Conservation (phyloP, 306 rosid species). For the Phaseolus lunatus region DNA sequence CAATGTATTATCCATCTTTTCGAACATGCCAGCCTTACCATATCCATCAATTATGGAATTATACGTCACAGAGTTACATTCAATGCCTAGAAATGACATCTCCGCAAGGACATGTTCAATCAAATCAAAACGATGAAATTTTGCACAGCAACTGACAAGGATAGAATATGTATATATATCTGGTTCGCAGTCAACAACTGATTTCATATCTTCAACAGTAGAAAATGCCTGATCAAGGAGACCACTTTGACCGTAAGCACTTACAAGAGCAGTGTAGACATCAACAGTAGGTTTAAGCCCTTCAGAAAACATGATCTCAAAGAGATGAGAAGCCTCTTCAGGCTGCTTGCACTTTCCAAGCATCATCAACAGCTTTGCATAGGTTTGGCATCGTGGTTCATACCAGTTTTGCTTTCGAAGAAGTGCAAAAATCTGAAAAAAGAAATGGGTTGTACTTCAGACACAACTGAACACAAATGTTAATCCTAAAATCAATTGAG, state of each 20-base stretch:
- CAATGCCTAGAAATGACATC: slow-evolving; percentile 75
- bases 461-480: slow-evolving; percentile 24
- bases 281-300: slow-evolving; percentile 85
- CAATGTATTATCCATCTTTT: slow-evolving; percentile 72
- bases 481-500: neutral
- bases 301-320: slow-evolving; percentile 76
- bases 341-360: slow-evolving; percentile 88
- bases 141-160: slow-evolving; percentile 73
- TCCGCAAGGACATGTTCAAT: slow-evolving; percentile 62
- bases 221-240: slow-evolving; percentile 73
- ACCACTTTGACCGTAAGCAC: slow-evolving; percentile 81
- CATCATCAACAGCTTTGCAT: slow-evolving; percentile 79
- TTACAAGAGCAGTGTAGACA: slow-evolving; percentile 84
- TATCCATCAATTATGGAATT: slow-evolving; percentile 83
- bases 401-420: slow-evolving; percentile 92
- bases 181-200: slow-evolving; percentile 72
- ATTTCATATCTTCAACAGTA: slow-evolving; percentile 79
- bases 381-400: slow-evolving; percentile 83
- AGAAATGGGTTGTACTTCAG: slow-evolving; percentile 8
- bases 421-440: slow-evolving; percentile 73
- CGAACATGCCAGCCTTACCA: slow-evolving; percentile 84
- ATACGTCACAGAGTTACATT: slow-evolving; percentile 70
- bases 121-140: slow-evolving; percentile 67
- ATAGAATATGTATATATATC: slow-evolving; percentile 75
- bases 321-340: slow-evolving; percentile 70